Evolutionary conservation across 441 rosid species (phyloP), one percentile per base, ranked within the genome.

Genomic region (Pelargonium fulgidum): DNA sequence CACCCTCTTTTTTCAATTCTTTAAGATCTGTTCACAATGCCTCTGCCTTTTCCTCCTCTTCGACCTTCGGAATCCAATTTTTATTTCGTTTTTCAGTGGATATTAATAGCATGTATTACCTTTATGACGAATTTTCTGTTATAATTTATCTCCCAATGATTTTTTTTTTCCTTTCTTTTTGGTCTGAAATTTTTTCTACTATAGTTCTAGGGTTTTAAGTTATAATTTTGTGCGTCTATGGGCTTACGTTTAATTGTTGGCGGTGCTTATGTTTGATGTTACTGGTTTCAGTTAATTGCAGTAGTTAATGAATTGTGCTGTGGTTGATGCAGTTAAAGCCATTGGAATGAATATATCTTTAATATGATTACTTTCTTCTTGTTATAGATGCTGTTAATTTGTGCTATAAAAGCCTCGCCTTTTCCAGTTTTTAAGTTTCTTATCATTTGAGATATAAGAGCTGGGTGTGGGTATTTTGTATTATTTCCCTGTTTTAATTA

Each of bases 401-500:
- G 1, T 29, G 3, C 33, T 3, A 29, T 29, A 29, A 29, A 29
- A 29, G 33, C 33, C 3, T 29, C 2, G 33, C 33, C 1, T 29
- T 29, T 29, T 3, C 2, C 2, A 1, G 33, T 0, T 64, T 62
- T 45, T 66, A 54, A 56, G 24, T 22, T 1, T 22, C 1, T 0
- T 22, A 1, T 1, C 24, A 22, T 22, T 22, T 22, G 24, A 22
- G 24, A 22, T 22, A 22, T 0, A 1, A 1, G 0, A 1, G 0
- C 1, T 22, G 24, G 1, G 24, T 70, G 64, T 63, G 75, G 59
- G 24, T 24, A 11, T 69, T 9, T 68, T 61, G 12, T 52, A 41
- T 64, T 52, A 76, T 73, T 77, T 73, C 54, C 56, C 67, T 68
- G 74, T 73, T 62, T 62, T 52, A 74, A 68, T 70, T 68, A 62